phyloP scores from a whole-genome alignment of 2,329 filamentous ascomycete genomes.

The Microcera coccophila region DNA sequence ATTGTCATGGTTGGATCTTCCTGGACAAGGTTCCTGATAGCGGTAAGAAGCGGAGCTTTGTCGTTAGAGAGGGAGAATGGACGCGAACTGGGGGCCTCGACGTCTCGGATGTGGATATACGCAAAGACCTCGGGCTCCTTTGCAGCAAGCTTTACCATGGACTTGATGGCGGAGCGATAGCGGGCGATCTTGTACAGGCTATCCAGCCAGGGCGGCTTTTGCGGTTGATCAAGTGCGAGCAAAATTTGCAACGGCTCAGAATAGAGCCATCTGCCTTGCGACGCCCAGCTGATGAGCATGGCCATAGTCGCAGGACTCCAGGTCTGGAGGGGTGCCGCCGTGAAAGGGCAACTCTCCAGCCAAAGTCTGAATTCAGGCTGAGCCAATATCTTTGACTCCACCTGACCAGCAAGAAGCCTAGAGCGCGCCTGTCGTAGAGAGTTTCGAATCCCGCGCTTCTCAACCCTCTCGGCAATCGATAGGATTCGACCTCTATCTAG shows the following conservation, averaged over 20 bases:
- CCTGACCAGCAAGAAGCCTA: conserved; percentile 3
- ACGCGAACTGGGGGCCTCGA: conserved; percentile 9
- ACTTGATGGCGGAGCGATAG: conserved; percentile 24
- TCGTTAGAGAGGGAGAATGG: neutral
- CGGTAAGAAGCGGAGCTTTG: neutral
- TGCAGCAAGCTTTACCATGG: conserved; percentile 27
- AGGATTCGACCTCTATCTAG: conserved; percentile 6
- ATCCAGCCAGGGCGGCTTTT: conserved; percentile 13
- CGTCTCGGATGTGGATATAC: conserved; percentile 16
- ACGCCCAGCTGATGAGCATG: conserved; percentile 22
- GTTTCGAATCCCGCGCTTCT: conserved; percentile 5
- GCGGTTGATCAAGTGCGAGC: conserved; percentile 1
- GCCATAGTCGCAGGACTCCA: neutral
- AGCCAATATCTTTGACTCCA: conserved; percentile 1
- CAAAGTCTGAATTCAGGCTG: conserved; percentile 1
- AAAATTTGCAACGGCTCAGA: conserved; percentile 16
- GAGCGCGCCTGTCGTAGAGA: conserved; percentile 1
- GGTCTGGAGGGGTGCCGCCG: neutral
- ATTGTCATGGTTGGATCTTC: neutral
- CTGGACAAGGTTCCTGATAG: neutral
- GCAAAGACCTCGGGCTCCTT: conserved; percentile 23
- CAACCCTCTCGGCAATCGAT: conserved; percentile 5
- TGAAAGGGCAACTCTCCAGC: conserved; percentile 1
- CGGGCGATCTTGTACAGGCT: conserved; percentile 27
- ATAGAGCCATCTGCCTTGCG: conserved; percentile 24